Evolutionary conservation across 768 basidiomycete genomes (phyloP).

Genomic region (Cystobasidium tubakii): DNA sequence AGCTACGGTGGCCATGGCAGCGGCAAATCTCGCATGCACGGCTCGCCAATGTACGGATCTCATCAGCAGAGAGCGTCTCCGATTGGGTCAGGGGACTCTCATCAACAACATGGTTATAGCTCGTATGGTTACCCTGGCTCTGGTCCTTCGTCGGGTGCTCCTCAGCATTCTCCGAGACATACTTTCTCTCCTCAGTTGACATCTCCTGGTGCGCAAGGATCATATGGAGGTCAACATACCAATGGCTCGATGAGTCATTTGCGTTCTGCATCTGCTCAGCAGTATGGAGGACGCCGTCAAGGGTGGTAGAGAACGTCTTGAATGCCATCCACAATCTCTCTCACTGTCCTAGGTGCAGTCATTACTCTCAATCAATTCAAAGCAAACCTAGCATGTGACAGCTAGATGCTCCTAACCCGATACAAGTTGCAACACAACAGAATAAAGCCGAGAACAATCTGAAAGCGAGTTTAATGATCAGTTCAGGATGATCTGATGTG

Average conservation of each 20-base stretch:
- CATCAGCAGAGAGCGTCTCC: background rate
- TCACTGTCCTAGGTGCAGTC: too few relatives aligned
- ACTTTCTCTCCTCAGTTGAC: slow-evolving; percentile 20
- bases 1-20: background rate
- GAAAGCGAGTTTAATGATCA: too few relatives aligned
- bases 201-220: background rate
- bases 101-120: background rate
- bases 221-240: background rate
- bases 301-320: background rate
- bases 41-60: background rate
- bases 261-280: slow-evolving; percentile 22
- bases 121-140: background rate
- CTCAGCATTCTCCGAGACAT: background rate
- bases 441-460: too few relatives aligned
- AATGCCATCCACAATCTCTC: background rate
- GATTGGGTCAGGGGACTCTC: background rate
- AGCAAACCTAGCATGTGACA: background rate
- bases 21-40: background rate
- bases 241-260: slow-evolving; percentile 4
- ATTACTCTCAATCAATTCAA: background rate
- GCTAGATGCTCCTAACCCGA: background rate
- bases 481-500: too few relatives aligned
- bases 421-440: too few relatives aligned
- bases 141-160: background rate
- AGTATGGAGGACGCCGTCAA: slow-evolving; percentile 9